Base-by-base conservation (phyloP, 1,284 basidiomycete genomes). In the Calocybe gambosa region DNA sequence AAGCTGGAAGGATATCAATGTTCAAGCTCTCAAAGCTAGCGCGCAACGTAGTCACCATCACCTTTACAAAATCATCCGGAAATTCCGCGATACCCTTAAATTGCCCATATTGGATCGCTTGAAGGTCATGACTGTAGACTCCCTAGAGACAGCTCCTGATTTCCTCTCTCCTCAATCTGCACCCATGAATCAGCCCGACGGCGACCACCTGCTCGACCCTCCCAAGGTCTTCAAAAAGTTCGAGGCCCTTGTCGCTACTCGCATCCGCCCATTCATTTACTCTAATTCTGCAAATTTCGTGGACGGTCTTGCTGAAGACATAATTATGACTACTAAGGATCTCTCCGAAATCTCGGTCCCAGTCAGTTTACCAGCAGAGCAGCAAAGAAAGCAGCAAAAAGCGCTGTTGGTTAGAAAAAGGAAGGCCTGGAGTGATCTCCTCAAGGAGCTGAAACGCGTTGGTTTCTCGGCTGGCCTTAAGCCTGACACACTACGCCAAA, bases 1-100 rank as follows among this genome's bases (percentile, higher is more conserved):
- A 0, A 96, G 93, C 59, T 99, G 96, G 96, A 95, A 90, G 64
- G 96, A 99, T 61, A 75, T 95, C 60, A 99, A 99, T 58, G 87
- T 99, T 8, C 89, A 92, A 54, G 93, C 96, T 2, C 75, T 99
- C 53, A 90, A 89, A 63, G 85, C 89, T 52, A 98, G 93, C 58
- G 94, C 95, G 0, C 82, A 88, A 55, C 87, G 81, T 60, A 93
- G 91, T 1, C 96, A 99, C 64, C 82, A 84, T 50, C 90, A 94
- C 54, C 73, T 99, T 10, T 95, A 94, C 77, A 93, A 90, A 64
- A 80, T 84, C 54, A 80, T 98, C 51, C 82, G 91, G 50, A 96
- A 92, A 67, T 96, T 95, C 72, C 80, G 93, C n/a, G 87, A 92
- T 40, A 68, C 93, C 19, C 74, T 99, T 9, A 80, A 86, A 39